Percentiles rank a stretch among this genome's conserved stretches.
Evolutionary conservation across 1,139 yeast species (phyloP).

Genomic region (Magnusiomyces sp.): DNA sequence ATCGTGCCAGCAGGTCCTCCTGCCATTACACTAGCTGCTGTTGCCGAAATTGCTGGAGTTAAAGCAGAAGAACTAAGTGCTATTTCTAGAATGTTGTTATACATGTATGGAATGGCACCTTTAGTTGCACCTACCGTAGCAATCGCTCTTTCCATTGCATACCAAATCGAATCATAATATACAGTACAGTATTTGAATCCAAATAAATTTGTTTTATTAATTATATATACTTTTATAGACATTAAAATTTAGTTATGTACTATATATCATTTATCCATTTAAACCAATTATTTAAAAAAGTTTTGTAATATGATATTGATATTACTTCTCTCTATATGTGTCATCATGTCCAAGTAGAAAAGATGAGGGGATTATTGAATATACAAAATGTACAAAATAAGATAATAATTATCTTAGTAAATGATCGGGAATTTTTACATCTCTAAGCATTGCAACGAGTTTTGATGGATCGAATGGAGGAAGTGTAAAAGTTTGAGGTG

Average conservation of each 20-base stretch:
- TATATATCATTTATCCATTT: too few species aligned
- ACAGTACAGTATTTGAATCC: too few species aligned
- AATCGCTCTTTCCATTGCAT: conserved; percentile 15
- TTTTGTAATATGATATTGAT: too few species aligned
- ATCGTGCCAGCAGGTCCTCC: conserved; percentile 21
- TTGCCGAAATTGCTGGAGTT: conserved; percentile 21
- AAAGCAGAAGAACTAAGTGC: conserved; percentile 16
- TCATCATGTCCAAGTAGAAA: too few species aligned
- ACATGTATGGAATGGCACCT: conserved; percentile 18
- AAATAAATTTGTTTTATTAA: too few species aligned
- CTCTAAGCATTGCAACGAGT: conserved; percentile 6
- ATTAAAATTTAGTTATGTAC: too few species aligned
- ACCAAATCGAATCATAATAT: conserved; percentile 3
- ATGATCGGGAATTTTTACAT: conserved; percentile 4
- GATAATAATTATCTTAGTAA: neutral
- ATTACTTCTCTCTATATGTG: too few species aligned
- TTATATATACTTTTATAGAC: too few species aligned
- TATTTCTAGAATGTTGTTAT: conserved; percentile 18
- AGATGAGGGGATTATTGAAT: too few species aligned
- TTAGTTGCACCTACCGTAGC: conserved; percentile 20
- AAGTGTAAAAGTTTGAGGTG: conserved; percentile 4
- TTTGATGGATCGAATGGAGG: neutral
- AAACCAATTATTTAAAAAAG: too few species aligned
- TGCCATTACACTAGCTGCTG: conserved; percentile 22
- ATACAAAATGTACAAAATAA: too few species aligned